Evolutionary conservation across 139 green algal genomes (phyloP), one percentile per base, ranked within the genome.

Genomic region (Chloropicon primus): DNA sequence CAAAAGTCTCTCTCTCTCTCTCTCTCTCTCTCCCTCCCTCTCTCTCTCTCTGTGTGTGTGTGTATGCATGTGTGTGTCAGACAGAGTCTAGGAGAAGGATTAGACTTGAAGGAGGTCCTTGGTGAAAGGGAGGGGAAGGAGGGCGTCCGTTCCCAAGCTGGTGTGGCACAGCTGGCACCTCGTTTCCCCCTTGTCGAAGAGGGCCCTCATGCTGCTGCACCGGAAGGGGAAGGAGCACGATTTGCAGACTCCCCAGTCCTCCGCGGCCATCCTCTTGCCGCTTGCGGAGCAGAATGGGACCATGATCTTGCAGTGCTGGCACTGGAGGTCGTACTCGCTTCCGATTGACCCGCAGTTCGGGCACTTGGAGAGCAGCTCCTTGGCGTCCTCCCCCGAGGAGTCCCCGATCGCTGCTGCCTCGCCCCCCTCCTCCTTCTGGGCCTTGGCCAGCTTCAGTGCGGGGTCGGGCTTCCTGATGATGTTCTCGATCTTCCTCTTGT

Each of bases 401-500:
- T n/a, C n/a, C n/a, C n/a, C n/a, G n/a, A n/a, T n/a, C n/a, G n/a
- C n/a, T n/a, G n/a, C n/a, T n/a, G n/a, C n/a, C n/a, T n/a, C n/a
- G n/a, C n/a, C 80, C 81, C 84, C 75, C 87, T 87, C 62, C 54
- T 17, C 41, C 41, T 17, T 17, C 41, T 62, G 5, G 41, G 41
- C 41, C 41, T 17, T 62, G 10, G 41, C 41, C 41, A n/a, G 10
- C 41, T 62, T 62, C 41, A 62, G 41, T 17, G 41, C 41, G 10
- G 41, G 29, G 54, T 91, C 89, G 0, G 85, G 87, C 82, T 90
- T 91, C 26, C 89, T 87, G 17, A 93, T 88, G 77, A 95, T 89
- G 5, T 87, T 85, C 84, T 94, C 91, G 74, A 94, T 93, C 82
- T 95, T 95, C 76, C 87, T 87, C 79, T 87, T 88, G 85, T 94